Percentiles rank a stretch among this genome's conserved stretches.
Conservation (phyloP, 2,329 filamentous ascomycete genomes). For the Kalmusia sp. region DNA sequence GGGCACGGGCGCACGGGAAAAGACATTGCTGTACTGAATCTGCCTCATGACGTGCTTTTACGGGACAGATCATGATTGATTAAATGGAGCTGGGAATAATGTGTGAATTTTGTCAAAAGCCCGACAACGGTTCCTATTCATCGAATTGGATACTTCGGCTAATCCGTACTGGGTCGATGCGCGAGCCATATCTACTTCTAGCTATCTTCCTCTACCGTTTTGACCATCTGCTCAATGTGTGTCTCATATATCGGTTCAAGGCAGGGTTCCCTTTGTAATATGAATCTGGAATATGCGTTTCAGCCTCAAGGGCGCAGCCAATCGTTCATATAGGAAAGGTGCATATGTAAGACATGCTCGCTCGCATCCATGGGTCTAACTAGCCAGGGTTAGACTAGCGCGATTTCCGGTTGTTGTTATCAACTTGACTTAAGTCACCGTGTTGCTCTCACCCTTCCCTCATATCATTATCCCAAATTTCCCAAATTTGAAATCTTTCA, state of each 20-base stretch:
- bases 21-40: too few species aligned
- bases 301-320: slow-evolving; percentile 24
- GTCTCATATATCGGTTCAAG: not conserved
- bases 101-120: too few species aligned
- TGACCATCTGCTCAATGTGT: not conserved
- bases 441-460: slow-evolving; percentile 4
- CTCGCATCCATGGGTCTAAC: not conserved
- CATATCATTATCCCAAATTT: slow-evolving; percentile 3
- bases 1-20: too few species aligned
- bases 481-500: slow-evolving; percentile 7
- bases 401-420: slow-evolving; percentile 10
- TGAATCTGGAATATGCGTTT: slow-evolving; percentile 16
- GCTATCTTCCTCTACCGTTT: too few species aligned
- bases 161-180: too few species aligned
- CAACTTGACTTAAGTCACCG: slow-evolving; percentile 3
- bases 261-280: not conserved
- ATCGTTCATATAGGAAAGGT: slow-evolving; percentile 5
- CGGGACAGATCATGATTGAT: too few species aligned
- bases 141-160: too few species aligned
- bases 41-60: too few species aligned
- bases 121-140: too few species aligned
- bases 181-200: too few species aligned
- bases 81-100: too few species aligned
- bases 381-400: slow-evolving; percentile 11
- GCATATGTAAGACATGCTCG: slow-evolving; percentile 4